Conservation (phyloP, 805 yeast genomes). For the Wickerhamiella alocasiicola region DNA sequence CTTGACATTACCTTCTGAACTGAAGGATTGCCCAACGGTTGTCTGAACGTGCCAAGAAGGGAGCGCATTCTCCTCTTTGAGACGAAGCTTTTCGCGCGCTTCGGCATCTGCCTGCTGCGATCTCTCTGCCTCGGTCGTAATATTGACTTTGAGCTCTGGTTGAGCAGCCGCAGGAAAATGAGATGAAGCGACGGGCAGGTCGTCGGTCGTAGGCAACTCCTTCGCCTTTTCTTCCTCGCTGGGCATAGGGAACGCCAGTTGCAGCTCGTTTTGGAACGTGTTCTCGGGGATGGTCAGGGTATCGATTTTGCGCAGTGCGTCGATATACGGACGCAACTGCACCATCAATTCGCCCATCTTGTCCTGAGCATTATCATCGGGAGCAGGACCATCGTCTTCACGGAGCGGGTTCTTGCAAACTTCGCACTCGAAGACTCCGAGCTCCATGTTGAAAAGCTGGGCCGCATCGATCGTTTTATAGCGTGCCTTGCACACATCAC, state of each 20-base stretch:
- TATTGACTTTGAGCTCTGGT: conserved; percentile 81
- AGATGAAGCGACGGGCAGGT: conserved; percentile 17
- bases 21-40: conserved; percentile 50
- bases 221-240: conserved; percentile 12
- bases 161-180: conserved; percentile 32
- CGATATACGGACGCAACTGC: conserved; percentile 79
- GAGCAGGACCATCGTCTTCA: conserved; percentile 81
- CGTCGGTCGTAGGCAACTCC: conserved; percentile 13
- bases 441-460: conserved; percentile 65
- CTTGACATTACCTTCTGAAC: conserved; percentile 5
- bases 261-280: conserved; percentile 73
- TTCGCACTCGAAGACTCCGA: conserved; percentile 70
- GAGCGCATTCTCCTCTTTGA: conserved; percentile 79
- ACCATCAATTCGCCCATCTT: conserved; percentile 73
- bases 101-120: conserved; percentile 54
- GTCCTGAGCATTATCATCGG: conserved; percentile 68
- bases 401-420: conserved; percentile 63
- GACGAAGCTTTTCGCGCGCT: conserved; percentile 54
- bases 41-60: conserved; percentile 94
- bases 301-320: conserved; percentile 68
- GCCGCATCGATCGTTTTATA: conserved; percentile 83
- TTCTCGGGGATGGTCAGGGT: conserved; percentile 74
- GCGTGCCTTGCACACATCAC: conserved; percentile 73
- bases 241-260: conserved; percentile 56
- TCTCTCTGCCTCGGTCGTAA: conserved; percentile 77